Conservation (phyloP, 108 stramenopile genomes). For the Nitzschia sp. region DNA sequence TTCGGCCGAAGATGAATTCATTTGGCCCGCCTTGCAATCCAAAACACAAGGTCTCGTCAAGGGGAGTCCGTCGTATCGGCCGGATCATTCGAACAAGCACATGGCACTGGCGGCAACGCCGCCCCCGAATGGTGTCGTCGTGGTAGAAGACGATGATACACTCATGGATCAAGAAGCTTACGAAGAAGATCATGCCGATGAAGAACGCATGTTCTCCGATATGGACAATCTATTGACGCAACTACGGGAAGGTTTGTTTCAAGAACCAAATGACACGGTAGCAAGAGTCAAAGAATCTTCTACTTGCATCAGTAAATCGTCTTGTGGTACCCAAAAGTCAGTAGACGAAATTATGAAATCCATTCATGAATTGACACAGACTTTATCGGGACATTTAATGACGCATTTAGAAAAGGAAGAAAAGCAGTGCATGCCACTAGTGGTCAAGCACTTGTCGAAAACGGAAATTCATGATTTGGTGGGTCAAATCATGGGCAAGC, state of each 20-base stretch:
- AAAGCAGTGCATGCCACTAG: slow-evolving; percentile 85
- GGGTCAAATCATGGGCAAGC: slow-evolving; percentile 90
- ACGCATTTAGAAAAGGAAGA: slow-evolving; percentile 89
- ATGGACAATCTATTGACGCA: slow-evolving; percentile 68
- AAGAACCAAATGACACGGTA: slow-evolving; percentile 1
- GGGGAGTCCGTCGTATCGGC: slow-evolving; percentile 33
- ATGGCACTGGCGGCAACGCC: not conserved
- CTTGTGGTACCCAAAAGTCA: slow-evolving; percentile 10
- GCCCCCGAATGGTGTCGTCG: not conserved
- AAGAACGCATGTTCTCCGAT: slow-evolving; percentile 85
- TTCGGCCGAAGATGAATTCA: slow-evolving; percentile 95
- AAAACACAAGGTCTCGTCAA: slow-evolving; percentile 61
- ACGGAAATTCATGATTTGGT: slow-evolving; percentile 84
- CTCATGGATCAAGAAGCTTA: slow-evolving; percentile 86
- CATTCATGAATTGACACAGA: slow-evolving; percentile 54
- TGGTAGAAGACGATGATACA: slow-evolving; percentile 20
- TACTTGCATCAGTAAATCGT: not conserved
- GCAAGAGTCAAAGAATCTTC: not conserved
- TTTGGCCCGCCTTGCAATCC: slow-evolving; percentile 90
- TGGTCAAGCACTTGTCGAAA: slow-evolving; percentile 80
- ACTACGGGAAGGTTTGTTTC: slow-evolving; percentile 51
- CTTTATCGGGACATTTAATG: slow-evolving; percentile 70
- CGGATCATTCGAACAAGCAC: slow-evolving; percentile 6
- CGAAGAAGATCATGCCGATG: slow-evolving; percentile 93
- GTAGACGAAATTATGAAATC: slow-evolving; percentile 46